Percentiles rank a stretch among this genome's conserved stretches.
phyloP scores from a whole-genome alignment of 192 early-diverging fungal genomes.

The Entomortierella lignicola region DNA sequence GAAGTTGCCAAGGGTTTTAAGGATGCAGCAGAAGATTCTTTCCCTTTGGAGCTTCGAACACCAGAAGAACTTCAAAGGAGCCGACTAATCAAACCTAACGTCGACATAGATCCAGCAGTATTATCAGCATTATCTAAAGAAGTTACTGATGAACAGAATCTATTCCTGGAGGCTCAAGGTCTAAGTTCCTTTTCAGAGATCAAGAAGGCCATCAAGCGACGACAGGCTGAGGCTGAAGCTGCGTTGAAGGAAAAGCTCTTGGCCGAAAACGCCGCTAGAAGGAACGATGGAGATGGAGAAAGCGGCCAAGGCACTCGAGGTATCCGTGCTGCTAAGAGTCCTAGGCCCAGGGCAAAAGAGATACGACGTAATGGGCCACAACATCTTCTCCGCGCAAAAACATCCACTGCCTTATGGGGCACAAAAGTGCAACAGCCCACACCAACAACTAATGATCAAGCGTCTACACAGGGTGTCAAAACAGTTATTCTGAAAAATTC shows the following conservation, averaged over 20 bases:
- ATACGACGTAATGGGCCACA: too few species aligned
- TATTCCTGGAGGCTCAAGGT: slow-evolving; percentile 42
- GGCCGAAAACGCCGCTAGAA: too few species aligned
- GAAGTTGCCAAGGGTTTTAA: neutral
- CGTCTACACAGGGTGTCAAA: too few species aligned
- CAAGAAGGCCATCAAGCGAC: slow-evolving; percentile 19
- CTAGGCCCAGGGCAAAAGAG: neutral
- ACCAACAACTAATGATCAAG: too few species aligned
- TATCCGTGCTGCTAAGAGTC: neutral
- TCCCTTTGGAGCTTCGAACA: slow-evolving; percentile 20
- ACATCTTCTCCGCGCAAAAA: too few species aligned
- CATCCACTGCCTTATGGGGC: neutral
- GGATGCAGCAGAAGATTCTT: slow-evolving; percentile 22
- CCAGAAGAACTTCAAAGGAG: slow-evolving; percentile 8
- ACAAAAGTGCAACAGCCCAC: neutral
- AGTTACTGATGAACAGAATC: neutral
- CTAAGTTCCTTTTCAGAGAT: slow-evolving; percentile 36
- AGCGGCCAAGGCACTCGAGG: neutral
- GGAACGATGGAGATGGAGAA: neutral
- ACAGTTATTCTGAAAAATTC: too few species aligned
- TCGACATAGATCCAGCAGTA: neutral
- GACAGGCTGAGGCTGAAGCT: slow-evolving; percentile 19
- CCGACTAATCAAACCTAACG: neutral
- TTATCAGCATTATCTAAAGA: neutral
- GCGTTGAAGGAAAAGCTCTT: slow-evolving; percentile 11